Conservation (phyloP, 805 yeast genomes). For the Jamesozyma jinghongensis region DNA sequence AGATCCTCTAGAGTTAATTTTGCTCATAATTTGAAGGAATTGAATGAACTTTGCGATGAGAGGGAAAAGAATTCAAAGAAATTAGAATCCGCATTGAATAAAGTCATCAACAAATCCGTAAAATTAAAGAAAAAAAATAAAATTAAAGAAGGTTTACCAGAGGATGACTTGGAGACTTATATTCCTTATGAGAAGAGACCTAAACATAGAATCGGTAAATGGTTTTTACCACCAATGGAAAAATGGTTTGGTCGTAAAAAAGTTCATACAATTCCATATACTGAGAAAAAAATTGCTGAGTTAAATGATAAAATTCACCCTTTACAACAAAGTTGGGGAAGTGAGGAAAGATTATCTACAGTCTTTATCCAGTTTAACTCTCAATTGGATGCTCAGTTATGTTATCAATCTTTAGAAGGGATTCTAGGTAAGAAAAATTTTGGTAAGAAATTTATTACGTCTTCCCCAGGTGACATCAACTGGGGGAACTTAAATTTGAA, state of each 20-base stretch:
- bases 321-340: conserved; percentile 45
- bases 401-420: conserved; percentile 66
- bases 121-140: conserved; percentile 53
- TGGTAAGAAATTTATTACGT: conserved; percentile 45
- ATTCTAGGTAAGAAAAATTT: conserved; percentile 7
- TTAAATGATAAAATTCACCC: conserved; percentile 55
- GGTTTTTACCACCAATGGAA: conserved; percentile 15
- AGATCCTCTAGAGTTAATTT: conserved; percentile 49
- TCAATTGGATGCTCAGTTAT: conserved; percentile 81
- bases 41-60: conserved; percentile 50
- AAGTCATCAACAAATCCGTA: conserved; percentile 50
- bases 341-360: conserved; percentile 49
- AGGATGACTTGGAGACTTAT: conserved; percentile 40
- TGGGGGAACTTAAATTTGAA: conserved; percentile 70
- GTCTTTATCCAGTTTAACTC: conserved; percentile 75
- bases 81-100: conserved; percentile 58
- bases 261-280: conserved; percentile 74
- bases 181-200: conserved; percentile 73
- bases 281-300: conserved; percentile 56
- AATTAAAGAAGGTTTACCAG: conserved; percentile 29
- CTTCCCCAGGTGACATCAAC: conserved; percentile 71
- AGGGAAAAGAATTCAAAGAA: conserved; percentile 51
- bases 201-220: conserved; percentile 57
- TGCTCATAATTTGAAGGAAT: conserved; percentile 53
- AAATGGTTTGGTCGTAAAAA: conserved; percentile 56